Percentiles rank a stretch among this genome's conserved stretches.
These are phyloP conservation scores for Nitzschia palea DNA, from an alignment of 108 stramenopile species.

Conservation along the genomic window DNA sequence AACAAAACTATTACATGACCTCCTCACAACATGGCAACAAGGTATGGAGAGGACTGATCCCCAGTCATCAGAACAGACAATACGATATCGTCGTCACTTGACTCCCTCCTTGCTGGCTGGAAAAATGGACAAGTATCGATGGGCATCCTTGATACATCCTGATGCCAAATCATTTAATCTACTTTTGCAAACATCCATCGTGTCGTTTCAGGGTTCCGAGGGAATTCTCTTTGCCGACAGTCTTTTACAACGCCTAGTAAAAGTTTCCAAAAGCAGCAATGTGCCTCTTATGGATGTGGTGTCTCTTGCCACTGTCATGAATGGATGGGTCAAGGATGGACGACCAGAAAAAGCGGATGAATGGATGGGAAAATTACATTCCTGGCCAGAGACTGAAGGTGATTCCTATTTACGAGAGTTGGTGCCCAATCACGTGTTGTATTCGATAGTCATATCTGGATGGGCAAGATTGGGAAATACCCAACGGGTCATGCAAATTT, in stretches of 20 bases:
- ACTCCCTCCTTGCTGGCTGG: conserved; percentile 17
- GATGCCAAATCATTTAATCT: conserved; percentile 25
- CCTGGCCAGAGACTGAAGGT: background rate
- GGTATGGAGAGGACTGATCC: background rate
- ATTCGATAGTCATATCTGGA: conserved; percentile 5
- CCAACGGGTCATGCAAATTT: background rate
- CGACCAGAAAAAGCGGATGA: conserved; percentile 17
- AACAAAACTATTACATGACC: conserved; percentile 2
- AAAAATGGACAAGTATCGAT: conserved; percentile 33
- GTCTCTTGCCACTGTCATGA: conserved; percentile 26
- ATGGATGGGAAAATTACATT: conserved; percentile 23
- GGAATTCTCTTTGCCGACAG: conserved; percentile 24
- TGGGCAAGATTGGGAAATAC: conserved; percentile 5
- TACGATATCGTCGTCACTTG: background rate
- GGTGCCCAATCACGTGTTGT: conserved; percentile 8
- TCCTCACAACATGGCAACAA: conserved; percentile 7
- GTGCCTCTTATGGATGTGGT: conserved; percentile 9
- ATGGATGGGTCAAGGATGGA: conserved; percentile 22
- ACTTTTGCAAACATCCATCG: background rate
- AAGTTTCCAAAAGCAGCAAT: conserved; percentile 15
- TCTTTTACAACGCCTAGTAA: conserved; percentile 11
- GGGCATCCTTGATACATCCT: conserved; percentile 25
- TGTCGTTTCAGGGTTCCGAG: background rate
- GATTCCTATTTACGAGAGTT: background rate
- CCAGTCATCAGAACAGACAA: background rate